Conservation (phyloP, 2,329 filamentous ascomycete genomes). For the Rosellinia necatrix region DNA sequence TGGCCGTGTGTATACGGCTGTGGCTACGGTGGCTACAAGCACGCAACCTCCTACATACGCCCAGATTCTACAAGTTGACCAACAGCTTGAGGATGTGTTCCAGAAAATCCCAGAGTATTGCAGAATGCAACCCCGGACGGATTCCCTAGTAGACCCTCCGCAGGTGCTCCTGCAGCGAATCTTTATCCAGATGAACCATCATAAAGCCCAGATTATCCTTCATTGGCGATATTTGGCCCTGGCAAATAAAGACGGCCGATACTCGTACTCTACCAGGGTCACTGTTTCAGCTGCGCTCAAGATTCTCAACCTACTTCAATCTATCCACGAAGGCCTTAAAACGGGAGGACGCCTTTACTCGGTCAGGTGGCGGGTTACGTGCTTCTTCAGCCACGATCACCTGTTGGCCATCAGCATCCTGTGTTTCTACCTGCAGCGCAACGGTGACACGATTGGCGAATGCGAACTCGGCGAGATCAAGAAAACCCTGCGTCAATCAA, state of each 20-base stretch:
- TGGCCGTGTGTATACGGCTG: slow-evolving; percentile 21
- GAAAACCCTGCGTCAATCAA: slow-evolving; percentile 22
- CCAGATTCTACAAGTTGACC: slow-evolving; percentile 32
- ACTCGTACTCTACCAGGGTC: slow-evolving; percentile 33
- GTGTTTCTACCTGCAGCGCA: slow-evolving; percentile 25
- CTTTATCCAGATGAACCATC: slow-evolving; percentile 37
- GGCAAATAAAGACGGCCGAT: slow-evolving; percentile 25
- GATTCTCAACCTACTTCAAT: slow-evolving; percentile 23
- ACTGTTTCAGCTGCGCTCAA: slow-evolving; percentile 26
- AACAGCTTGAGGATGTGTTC: slow-evolving; percentile 31
- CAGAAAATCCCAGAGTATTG: slow-evolving; percentile 33
- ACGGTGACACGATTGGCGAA: slow-evolving; percentile 20
- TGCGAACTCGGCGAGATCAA: slow-evolving; percentile 21
- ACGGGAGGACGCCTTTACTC: slow-evolving; percentile 23
- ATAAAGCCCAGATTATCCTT: slow-evolving; percentile 40
- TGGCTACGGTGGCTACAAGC: slow-evolving; percentile 28
- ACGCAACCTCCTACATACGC: slow-evolving; percentile 28
- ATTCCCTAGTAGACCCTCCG: slow-evolving; percentile 34
- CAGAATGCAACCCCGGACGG: slow-evolving; percentile 23
- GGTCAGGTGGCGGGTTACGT: slow-evolving; percentile 25
- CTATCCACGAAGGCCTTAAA: slow-evolving; percentile 25
- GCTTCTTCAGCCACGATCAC: slow-evolving; percentile 26
- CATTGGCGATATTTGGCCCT: slow-evolving; percentile 37
- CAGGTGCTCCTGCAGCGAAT: slow-evolving; percentile 37
- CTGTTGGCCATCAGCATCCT: slow-evolving; percentile 25